Evolutionary conservation across 768 basidiomycete genomes (phyloP), one percentile per base, ranked within the genome.

Genomic region (Psilocybe tampanensis): DNA sequence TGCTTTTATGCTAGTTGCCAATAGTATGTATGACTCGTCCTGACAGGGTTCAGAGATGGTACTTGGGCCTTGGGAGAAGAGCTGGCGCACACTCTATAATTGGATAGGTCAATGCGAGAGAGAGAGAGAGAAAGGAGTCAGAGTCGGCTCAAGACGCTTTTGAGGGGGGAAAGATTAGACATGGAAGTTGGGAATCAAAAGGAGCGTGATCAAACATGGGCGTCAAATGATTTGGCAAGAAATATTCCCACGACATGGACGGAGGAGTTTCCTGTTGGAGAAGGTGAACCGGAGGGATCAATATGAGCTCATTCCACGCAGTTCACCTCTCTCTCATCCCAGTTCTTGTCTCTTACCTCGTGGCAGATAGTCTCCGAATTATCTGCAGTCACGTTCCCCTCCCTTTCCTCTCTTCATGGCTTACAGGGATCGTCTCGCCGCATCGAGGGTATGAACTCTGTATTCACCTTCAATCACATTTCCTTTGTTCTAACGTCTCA

Each of bases 381-480:
- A n/a, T 5, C 12, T n/a, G 13, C 36, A 39, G 13, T n/a, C 36
- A 39, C 36, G 36, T 39, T n/a, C n/a, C 15, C 4, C 36, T 8
- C n/a, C n/a, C 36, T 5, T 39, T 13, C 15, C 6, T 49, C 15
- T 36, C n/a, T n/a, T 18, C 54, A 66, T 64, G 62, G 73, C 73
- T 65, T 69, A 74, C 44, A 72, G 68, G 60, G 77, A 78, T 67
- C 70, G 76, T 54, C 68, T 76, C 13, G 73, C 74, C 33, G 74
- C 74, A 42, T 67, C 70, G 26, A 72, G 74, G 66, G 76, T 76
- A 22, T n/a, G 64, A 63, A 24, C 23, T 47, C 17, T 18, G 21
- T 26, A 19, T 48, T 49, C 12, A 39, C 43, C 6, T 41, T 22
- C 39, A 8, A 13, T n/a, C 33, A 36, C 18, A 45, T n/a, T n/a